Base-by-base conservation (phyloP, 768 basidiomycete species). In the Boletus barrowsii region DNA sequence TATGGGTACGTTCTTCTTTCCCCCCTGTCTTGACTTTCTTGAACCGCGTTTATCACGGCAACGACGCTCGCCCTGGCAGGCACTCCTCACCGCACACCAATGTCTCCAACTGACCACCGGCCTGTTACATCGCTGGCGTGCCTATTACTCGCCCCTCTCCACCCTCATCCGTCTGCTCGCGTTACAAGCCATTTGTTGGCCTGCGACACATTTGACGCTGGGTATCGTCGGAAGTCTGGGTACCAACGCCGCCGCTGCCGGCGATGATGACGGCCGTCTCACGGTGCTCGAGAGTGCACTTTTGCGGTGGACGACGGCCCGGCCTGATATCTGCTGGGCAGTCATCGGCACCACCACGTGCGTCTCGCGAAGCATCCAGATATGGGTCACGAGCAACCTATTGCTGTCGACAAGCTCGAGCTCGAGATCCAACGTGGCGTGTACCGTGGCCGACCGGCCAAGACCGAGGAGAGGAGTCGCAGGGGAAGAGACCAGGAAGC, bases 341-440 rank as follows among this genome's bases (percentile, higher is more conserved):
- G 81, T 87, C 11, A 89, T 98, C 45, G 94, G 87, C 0, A 93
- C 87, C 13, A 92, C 90, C 43, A 97, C 96, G 0, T 90, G 87
- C 64, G 76, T 87, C 51, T 87, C 86, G 60, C 80, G 90, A 50
- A 83, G 86, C 60, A 80, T 98, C 51, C 92, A 97, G 73, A 86
- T 97, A 55, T 98, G 94, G 93, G 94, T 97, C 24, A 96, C 94
- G 39, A 89, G 87, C 65, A 98, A 98, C 68, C 81, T 98, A 54
- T 72, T 70, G 4, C 39, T 50, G 29, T 55, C 58, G 7, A 46
- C 61, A 6, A 30, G 14, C 47, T 41, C 55, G 13, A 24, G 48
- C 20, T 40, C 63, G 15, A 45, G 49, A 56, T 45, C 52, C 2
- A 53, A 55, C 30, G 1, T 30, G 22, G 33, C 53, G 14, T 49